phyloP scores from a whole-genome alignment of 1,284 basidiomycete genomes.

The Trichosporon coremiiforme region DNA sequence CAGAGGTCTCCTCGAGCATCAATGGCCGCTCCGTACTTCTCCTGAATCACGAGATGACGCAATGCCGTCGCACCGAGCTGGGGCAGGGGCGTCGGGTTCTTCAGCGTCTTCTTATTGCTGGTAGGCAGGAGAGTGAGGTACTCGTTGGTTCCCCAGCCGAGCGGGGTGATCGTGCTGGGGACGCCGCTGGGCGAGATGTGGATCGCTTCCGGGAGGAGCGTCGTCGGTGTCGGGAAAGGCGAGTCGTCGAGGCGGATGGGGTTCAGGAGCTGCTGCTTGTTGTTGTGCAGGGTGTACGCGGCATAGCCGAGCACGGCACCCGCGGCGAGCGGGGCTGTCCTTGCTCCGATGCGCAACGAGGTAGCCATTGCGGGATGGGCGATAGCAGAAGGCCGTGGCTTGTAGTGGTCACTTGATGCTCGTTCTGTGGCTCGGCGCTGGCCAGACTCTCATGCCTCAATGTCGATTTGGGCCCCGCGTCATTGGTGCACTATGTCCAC shows the following conservation, averaged over 20 bases:
- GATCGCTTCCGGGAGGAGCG: not conserved
- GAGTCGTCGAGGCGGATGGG: conserved; percentile 25
- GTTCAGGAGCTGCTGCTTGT: conserved; percentile 4
- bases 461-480: conserved; percentile 13
- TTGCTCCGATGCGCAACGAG: conserved; percentile 22
- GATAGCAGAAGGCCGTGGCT: conserved; percentile 14
- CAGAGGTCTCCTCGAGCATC: conserved; percentile 84
- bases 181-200: conserved; percentile 21
- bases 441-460: conserved; percentile 2
- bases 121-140: conserved; percentile 44
- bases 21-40: conserved; percentile 76
- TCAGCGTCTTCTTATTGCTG: conserved; percentile 34
- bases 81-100: conserved; percentile 44
- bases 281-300: conserved; percentile 10
- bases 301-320: conserved; percentile 19
- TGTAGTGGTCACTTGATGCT: conserved; percentile 9
- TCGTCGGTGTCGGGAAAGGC: conserved; percentile 13
- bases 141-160: conserved; percentile 52
- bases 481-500: not conserved
- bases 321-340: conserved; percentile 22
- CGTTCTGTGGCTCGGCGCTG: not conserved
- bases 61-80: conserved; percentile 61
- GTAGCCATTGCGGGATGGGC: conserved; percentile 5
- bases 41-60: conserved; percentile 73
- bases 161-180: conserved; percentile 38